Base-by-base conservation (phyloP, 768 basidiomycete genomes). In the Favolaschia claudopus region DNA sequence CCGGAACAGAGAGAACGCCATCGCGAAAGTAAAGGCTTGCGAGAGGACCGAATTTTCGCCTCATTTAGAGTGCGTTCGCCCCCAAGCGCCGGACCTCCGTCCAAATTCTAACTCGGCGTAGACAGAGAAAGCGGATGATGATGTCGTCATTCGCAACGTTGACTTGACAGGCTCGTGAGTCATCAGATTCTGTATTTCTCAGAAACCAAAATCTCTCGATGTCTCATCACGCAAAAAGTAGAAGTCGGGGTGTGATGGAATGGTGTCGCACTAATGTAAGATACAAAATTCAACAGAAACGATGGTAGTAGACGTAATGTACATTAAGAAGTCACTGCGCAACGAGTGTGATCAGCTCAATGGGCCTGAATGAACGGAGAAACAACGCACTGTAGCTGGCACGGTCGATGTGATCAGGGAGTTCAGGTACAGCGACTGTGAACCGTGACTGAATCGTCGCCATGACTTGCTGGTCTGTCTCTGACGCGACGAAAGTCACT, bases 361-460 rank as follows among this genome's bases (percentile, higher is more conserved):
- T 1, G 27, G 17, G 28, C 14, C 32, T 5, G 2, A 15, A 20
- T 7, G n/a, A 49, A 32, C 29, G 61, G 24, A 22, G 3, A 39
- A 17, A 48, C 54, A 17, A 88, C 93, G 74, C 68, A 96, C 94
- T 99, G 83, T 99, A 99, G 65, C 89, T 95, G 33, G 95, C 90
- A 38, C 95, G 91, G 70, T 97, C 95, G 66, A 98, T 93, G 68
- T 91, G 89, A 47, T 95, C 93, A 19, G 96, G 96, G 52, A 99
- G 79, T 70, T 96, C 95, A 5, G 96, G 89, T 37, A 99, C 95
- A 29, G 94, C 95, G 28, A 99, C 96, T 72, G 98, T 96, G 80
- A 99, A 99, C 65, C 97, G 80, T 36, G 93, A 88, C 76, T 99
- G 97, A 67, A 99, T 99, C 25, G 90, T 85, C 36, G 89, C 83